Conservation (phyloP, 1,284 basidiomycete genomes). For the Neonothopanus nambi region DNA sequence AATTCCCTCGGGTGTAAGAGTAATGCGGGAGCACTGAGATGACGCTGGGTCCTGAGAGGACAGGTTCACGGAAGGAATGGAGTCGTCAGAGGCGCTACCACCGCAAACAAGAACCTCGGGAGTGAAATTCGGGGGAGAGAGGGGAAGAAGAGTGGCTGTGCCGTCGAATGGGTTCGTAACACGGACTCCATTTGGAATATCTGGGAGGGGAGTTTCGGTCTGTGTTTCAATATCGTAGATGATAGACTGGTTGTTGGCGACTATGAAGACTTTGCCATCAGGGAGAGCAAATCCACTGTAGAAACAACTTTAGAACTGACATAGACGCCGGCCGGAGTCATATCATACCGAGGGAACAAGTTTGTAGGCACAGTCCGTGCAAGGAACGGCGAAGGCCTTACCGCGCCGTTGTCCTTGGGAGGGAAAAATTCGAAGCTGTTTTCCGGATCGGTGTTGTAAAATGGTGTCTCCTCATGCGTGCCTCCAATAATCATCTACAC, state of each 20-base stretch:
- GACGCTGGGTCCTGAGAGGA: conserved; percentile 42
- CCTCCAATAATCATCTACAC: conserved; percentile 43
- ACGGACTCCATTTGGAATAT: conserved; percentile 14
- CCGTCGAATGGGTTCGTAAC: conserved; percentile 49
- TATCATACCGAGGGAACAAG: conserved; percentile 37
- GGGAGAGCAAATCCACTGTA: conserved; percentile 15
- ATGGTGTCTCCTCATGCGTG: conserved; percentile 33
- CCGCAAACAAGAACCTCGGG: conserved; percentile 54
- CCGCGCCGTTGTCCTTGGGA: conserved; percentile 10
- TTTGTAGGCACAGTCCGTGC: conserved; percentile 41
- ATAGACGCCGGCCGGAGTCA: background rate
- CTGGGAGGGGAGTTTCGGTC: conserved; percentile 25
- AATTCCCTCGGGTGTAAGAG: conserved; percentile 37
- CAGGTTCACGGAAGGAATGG: conserved; percentile 30
- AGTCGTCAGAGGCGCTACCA: conserved; percentile 35
- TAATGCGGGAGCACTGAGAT: conserved; percentile 43
- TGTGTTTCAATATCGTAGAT: conserved; percentile 46
- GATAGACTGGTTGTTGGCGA: conserved; percentile 28
- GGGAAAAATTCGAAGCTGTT: conserved; percentile 19
- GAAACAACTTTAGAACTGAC: background rate
- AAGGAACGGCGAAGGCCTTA: conserved; percentile 14
- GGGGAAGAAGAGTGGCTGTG: conserved; percentile 47
- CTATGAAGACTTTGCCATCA: conserved; percentile 17
- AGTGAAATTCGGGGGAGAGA: conserved; percentile 43
- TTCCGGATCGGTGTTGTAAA: conserved; percentile 29